A percentile compares a stretch with the other conserved stretches of the same genome.
Conservation (phyloP, 208 protist genomes). For the Porcisia deanei region DNA sequence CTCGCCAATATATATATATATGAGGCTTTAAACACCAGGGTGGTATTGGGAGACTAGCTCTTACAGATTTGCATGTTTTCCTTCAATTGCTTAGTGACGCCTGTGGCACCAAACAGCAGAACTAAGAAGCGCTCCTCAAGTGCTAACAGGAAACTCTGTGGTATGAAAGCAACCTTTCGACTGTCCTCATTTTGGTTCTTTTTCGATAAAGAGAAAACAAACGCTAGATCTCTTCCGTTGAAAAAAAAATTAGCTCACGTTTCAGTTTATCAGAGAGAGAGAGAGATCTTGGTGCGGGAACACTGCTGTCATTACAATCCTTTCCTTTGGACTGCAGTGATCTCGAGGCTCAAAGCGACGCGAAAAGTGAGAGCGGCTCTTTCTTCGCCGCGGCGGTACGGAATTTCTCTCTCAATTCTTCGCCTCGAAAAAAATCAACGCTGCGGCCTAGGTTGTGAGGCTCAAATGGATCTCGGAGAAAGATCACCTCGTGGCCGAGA, state of each 20-base stretch:
- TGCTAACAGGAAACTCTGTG: not conserved
- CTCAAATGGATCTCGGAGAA: constrained; percentile 81
- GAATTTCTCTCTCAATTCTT: constrained; percentile 73
- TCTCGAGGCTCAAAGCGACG: not conserved
- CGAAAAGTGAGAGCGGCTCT: constrained; percentile 27
- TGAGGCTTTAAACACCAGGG: not conserved
- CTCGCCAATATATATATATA: not conserved
- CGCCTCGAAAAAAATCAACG: constrained; percentile 82
- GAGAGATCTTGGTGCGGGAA: not conserved
- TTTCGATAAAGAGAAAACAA: not conserved
- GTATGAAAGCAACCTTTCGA: not conserved
- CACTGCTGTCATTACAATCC: not conserved
- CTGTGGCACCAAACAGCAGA: not conserved
- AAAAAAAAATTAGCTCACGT: not conserved
- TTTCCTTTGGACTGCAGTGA: not conserved
- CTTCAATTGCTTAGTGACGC: not conserved
- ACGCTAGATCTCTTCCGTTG: not conserved
- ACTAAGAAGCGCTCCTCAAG: not conserved
- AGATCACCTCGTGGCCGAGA: constrained; percentile 65
- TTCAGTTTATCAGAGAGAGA: not conserved
- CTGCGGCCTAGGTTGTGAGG: constrained; percentile 71
- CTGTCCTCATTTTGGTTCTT: not conserved
- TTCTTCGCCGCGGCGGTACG: constrained; percentile 41
- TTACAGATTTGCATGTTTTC: not conserved
- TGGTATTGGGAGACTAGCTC: not conserved